Evolutionary conservation across 805 yeast species (phyloP).

Genomic region (Lipomyces yamanashiensis): DNA sequence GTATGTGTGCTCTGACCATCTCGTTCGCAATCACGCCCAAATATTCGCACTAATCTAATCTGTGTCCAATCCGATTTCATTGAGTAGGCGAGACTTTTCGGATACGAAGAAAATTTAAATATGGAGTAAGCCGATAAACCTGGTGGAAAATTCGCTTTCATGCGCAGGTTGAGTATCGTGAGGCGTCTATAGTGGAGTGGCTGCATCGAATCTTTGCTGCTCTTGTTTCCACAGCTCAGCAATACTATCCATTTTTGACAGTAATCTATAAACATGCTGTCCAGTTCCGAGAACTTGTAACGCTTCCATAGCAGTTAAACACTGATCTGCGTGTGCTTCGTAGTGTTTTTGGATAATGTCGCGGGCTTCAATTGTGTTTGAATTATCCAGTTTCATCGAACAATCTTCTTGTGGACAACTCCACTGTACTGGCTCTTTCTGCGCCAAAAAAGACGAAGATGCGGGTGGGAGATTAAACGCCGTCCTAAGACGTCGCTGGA

Average conservation of each 20-base stretch:
- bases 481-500: constrained; percentile 20
- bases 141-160: no score
- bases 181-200: neutral
- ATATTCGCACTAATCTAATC: no score
- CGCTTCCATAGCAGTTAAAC: constrained; percentile 29
- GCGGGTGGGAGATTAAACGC: constrained; percentile 12
- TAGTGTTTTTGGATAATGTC: constrained; percentile 30
- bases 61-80: no score
- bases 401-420: constrained; percentile 32
- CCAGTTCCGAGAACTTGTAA: constrained; percentile 17
- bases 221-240: constrained; percentile 21
- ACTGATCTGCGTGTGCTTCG: constrained; percentile 27
- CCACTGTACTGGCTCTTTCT: constrained; percentile 16
- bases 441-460: constrained; percentile 1
- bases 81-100: no score
- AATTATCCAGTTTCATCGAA: constrained; percentile 9
- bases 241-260: constrained; percentile 27
- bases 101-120: no score
- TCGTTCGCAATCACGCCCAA: no score
- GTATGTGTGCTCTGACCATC: no score
- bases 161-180: no score
- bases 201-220: neutral
- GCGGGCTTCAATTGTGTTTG: constrained; percentile 22
- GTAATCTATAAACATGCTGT: constrained; percentile 16
- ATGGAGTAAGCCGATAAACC: no score